These are phyloP conservation scores for Cucumis hystrix DNA, from an alignment of 306 rosid species.

Conservation along the genomic window DNA sequence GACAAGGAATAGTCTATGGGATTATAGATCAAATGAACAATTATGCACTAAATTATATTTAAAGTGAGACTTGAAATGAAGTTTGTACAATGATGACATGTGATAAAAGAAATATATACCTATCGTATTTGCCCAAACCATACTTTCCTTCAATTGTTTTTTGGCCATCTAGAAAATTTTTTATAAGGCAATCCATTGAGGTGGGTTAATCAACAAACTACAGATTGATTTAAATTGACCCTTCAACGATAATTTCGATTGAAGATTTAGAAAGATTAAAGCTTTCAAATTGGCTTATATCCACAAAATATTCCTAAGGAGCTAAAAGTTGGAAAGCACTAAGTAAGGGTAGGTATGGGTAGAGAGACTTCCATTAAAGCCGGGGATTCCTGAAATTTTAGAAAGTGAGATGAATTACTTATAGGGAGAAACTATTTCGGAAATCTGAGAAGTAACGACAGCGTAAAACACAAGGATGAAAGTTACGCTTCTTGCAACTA, in stretches of 20 bases:
- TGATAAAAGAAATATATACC: conserved; percentile 24
- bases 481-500: background rate
- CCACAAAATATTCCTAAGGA: too few relatives aligned
- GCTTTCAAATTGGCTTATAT: too few relatives aligned
- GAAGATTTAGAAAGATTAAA: too few relatives aligned
- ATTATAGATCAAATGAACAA: background rate
- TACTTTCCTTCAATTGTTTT: conserved; percentile 72
- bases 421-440: background rate
- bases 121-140: conserved; percentile 29
- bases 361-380: background rate
- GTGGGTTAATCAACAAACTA: background rate
- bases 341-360: background rate
- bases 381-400: background rate
- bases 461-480: background rate
- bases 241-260: too few relatives aligned
- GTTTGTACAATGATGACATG: background rate
- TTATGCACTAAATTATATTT: background rate
- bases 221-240: too few relatives aligned
- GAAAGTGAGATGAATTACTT: background rate
- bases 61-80: background rate
- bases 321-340: too few relatives aligned
- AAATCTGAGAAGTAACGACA: background rate
- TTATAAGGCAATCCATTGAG: background rate
- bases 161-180: conserved; percentile 42
- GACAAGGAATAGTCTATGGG: background rate